phyloP scores from a whole-genome alignment of 2,329 filamentous ascomycete genomes.

The Neofusicoccum kwambonambiense region DNA sequence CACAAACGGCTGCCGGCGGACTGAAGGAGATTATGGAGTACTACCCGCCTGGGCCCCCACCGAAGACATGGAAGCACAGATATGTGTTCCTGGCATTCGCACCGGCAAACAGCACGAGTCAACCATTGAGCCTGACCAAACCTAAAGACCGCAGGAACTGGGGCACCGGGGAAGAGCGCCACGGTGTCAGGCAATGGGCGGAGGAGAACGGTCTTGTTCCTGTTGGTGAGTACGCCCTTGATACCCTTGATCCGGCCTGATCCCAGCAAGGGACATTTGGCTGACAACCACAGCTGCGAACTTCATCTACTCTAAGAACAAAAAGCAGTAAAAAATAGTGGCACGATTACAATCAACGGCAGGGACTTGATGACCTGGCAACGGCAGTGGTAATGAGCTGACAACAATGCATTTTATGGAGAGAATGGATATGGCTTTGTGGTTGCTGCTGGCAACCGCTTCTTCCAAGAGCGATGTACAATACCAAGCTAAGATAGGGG shows the following conservation, averaged over 20 bases:
- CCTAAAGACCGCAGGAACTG: conserved; percentile 55
- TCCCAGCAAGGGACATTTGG: not conserved
- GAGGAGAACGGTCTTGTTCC: conserved; percentile 47
- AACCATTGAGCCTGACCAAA: conserved; percentile 42
- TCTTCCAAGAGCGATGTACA: not conserved
- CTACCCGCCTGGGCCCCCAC: conserved; percentile 54
- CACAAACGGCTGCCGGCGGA: not conserved
- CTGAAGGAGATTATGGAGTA: conserved; percentile 48
- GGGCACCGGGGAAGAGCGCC: conserved; percentile 51
- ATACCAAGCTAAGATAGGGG: not conserved
- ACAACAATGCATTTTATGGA: not conserved
- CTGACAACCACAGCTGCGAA: conserved; percentile 35
- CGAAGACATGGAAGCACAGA: conserved; percentile 56
- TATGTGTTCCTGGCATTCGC: conserved; percentile 57
- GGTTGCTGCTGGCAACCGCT: not conserved
- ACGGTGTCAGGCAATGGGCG: conserved; percentile 54
- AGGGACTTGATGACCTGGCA: not conserved
- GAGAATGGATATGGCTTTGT: not conserved
- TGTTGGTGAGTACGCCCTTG: conserved; percentile 35
- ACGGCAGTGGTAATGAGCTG: not conserved
- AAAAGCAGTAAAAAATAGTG: conserved; percentile 42
- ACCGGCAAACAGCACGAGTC: conserved; percentile 44
- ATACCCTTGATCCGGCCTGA: too few relatives aligned
- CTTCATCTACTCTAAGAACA: conserved; percentile 49
- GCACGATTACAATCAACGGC: not conserved